Base-by-base conservation (phyloP, 2,329 filamentous ascomycete genomes). In the Thielaviopsis ethacetica region DNA sequence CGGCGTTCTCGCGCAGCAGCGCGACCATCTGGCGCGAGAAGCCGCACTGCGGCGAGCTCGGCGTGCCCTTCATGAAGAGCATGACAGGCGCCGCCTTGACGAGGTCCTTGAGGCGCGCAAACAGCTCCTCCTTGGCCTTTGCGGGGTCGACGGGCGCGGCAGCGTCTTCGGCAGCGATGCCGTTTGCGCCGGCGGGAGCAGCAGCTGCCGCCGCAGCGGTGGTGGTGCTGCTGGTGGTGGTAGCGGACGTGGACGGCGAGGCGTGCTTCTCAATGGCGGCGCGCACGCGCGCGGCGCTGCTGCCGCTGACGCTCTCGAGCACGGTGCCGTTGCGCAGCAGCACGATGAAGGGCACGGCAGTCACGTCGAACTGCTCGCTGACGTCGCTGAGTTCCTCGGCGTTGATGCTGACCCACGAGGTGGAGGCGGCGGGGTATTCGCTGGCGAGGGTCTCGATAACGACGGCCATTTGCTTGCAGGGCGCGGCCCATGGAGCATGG, bases 71-170 rank as follows among this genome's bases (percentile, higher is more conserved):
- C 62, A 63, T 63, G 52, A 98, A 98, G 27, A 98, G 77, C 93
- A 98, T 98, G 34, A 98, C 91, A 0, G 91, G 89, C 34, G 93
- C 91, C 5, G 93, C 93, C 75, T 91, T 95, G 64, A 97, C 91
- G 41, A 98, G 78, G 65, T 94, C 87, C 21, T 73, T 79, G 44
- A 98, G 76, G 34, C 91, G 80, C 70, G 86, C 84, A 71, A 89
- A 84, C 58, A 98, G 75, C 64, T 94, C 90, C 70, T 96, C 88
- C 73, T 91, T 91, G 55, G 79, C 78, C 70, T 83, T 78, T 59
- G 73, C 77, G 7, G 74, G 76, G 61, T 82, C 78, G 13, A 65
- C 64, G 3, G 67, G 27, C 15, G 52, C 59, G 9, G 50, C 44
- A 22, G 47, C 59, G 21, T 54, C 38, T 19, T 66, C 67, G 67